Evolutionary conservation across 2,329 filamentous ascomycete species (phyloP).

Genomic region (Gnomoniopsis sp.): DNA sequence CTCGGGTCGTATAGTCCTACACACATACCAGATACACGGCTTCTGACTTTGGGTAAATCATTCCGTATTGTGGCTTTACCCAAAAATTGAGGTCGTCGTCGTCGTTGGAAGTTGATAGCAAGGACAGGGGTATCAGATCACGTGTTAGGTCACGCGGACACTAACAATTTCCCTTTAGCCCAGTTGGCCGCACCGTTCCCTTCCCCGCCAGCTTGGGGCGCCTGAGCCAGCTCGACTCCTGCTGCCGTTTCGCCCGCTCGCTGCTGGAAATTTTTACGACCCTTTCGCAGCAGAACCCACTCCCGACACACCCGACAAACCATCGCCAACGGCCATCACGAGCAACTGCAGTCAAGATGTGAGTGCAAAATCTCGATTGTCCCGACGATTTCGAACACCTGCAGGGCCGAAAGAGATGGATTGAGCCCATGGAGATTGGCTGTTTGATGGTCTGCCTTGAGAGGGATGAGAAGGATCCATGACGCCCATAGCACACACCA

Average conservation of each 20-base stretch:
- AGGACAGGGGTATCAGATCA: background rate
- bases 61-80: no score
- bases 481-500: constrained; percentile 4
- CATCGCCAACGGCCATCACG: constrained; percentile 33
- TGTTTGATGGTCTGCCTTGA: constrained; percentile 11
- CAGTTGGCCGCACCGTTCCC: background rate
- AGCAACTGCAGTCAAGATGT: constrained; percentile 37
- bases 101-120: background rate
- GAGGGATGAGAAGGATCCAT: constrained; percentile 1
- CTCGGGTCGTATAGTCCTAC: no score
- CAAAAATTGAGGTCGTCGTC: background rate
- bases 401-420: constrained; percentile 10
- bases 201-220: constrained; percentile 13
- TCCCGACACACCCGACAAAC: constrained; percentile 18
- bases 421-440: constrained; percentile 4
- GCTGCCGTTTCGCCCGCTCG: constrained; percentile 15
- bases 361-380: constrained; percentile 25
- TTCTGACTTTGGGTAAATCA: no score
- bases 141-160: constrained; percentile 16
- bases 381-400: constrained; percentile 8
- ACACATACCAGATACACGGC: no score
- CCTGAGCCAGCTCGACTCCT: constrained; percentile 11
- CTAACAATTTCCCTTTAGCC: constrained; percentile 15
- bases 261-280: constrained; percentile 18
- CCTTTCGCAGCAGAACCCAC: constrained; percentile 20